Base-by-base conservation (phyloP, 1,284 basidiomycete genomes). In the Irpex sp. region DNA sequence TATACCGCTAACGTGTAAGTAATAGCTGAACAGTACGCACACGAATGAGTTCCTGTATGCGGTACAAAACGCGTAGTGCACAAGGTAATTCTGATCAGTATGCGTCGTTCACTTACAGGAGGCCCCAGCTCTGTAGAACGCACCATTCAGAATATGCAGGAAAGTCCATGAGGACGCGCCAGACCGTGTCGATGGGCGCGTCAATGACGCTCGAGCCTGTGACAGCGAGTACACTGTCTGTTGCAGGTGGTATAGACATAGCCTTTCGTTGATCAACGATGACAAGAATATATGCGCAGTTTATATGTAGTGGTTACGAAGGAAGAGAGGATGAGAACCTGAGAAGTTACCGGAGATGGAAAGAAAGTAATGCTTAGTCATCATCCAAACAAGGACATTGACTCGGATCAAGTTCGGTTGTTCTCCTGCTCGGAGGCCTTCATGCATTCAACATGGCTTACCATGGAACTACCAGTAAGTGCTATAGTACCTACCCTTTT, bases 1-100 rank as follows among this genome's bases (percentile, higher is more conserved):
- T 7, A 38, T 1, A 38, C 32, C 32, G 32, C 32, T 38, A 38
- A 38, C 32, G 32, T 38, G 49, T 20, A 18, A 20, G 49, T 15
- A 65, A 20, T 44, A 65, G 15, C 49, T 20, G 32, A 38, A 56
- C 20, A 59, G 32, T 44, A 79, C 84, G 10, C 81, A 92, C 92
- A 90, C 87, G 71, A 92, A 93, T 3, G 92, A 85, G 74, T 93
- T 93, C 92, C 92, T 93, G 44, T 10, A 44, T 54, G 49, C 13
- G 5, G 49, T n/a, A n/a, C 0, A 54, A 54, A 15, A 54, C n/a
- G 49, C n/a, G n/a, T 15, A 64, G 62, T 27, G 15, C 2, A 54
- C 15, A 54, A 13, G 11, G 11, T 15, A 54, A 54, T 54, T 13
- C 49, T 54, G 18, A 38, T 38, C 32, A 38, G 32, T 38, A 38